These are phyloP conservation scores for Fusarium hostae DNA, from an alignment of 2,329 filamentous ascomycete genomes.

Conservation along the genomic window DNA sequence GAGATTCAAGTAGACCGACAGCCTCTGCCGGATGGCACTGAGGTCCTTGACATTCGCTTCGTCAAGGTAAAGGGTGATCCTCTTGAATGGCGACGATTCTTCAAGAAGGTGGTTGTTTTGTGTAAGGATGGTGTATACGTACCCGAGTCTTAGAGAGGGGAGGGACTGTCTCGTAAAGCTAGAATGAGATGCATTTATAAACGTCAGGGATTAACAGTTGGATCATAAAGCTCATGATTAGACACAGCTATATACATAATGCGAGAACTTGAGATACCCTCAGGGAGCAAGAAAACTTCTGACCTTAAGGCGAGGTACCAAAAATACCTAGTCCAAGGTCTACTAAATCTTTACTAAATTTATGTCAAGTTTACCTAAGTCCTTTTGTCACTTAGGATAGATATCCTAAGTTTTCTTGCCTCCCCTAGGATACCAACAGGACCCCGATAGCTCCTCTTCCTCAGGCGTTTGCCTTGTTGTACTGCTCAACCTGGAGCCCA, in stretches of 20 bases:
- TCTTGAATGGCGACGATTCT: slow-evolving; percentile 94
- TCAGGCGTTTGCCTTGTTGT: background rate
- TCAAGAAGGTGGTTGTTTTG: slow-evolving; percentile 91
- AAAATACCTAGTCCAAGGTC: no score
- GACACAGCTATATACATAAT: slow-evolving; percentile 1
- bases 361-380: no score
- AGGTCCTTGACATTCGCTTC: slow-evolving; percentile 86
- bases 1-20: slow-evolving; percentile 79
- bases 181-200: background rate
- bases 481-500: background rate
- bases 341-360: no score
- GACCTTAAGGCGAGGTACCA: no score
- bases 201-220: background rate
- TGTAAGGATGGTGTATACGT: slow-evolving; percentile 85
- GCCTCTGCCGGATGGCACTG: slow-evolving; percentile 64
- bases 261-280: background rate
- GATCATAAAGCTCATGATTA: slow-evolving; percentile 13
- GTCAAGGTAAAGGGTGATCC: slow-evolving; percentile 96
- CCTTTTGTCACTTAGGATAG: no score
- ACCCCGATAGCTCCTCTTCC: background rate
- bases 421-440: no score
- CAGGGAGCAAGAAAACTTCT: no score
- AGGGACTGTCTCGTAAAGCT: slow-evolving; percentile 32
- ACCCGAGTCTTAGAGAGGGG: slow-evolving; percentile 52
- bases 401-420: no score